Base-by-base conservation (phyloP, 352 stramenopile species). In the Phytophthora ramorum region DNA sequence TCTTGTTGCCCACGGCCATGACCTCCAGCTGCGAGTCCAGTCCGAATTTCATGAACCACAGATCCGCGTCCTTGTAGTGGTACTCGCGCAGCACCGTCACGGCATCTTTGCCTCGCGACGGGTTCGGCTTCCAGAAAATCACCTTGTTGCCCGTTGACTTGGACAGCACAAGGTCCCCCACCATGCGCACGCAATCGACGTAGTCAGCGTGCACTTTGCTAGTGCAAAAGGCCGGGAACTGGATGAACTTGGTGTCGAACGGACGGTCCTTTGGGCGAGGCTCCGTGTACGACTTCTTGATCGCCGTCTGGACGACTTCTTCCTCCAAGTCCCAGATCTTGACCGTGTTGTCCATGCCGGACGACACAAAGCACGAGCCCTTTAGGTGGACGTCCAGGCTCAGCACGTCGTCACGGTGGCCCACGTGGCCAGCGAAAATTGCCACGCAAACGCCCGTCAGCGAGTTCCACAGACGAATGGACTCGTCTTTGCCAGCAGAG, bases 261-360 rank as follows among this genome's bases (percentile, higher is more conserved):
- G 79, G 79, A 34, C 85, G 79, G 57, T 85, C 75, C 20, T 76
- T 69, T 14, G 84, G 73, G 2, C 87, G 81, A 20, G 81, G 74
- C 43, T 90, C 76, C 19, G 77, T 90, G 71, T 95, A 94, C 53
- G 83, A 91, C 58, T 87, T 87, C 30, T 72, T 66, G 43, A 96
- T 93, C 5, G 87, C 89, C n/a, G 59, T 80, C 57, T 90, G 76
- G 54, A 97, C 78, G 2, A 77, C 74, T 13, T 83, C 70, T 35
- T 87, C 78, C 46, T 95, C 84, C 17, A 98, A 80, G 58, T 93
- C 87, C 96, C 96, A 99, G n/a, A 99, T 75, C 62, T 98, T 98
- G 54, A 98, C 80, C 7, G 79, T 97, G 66, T 97, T 97, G 75
- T 99, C 96, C 83, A 98, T 97, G 19, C 91, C 93, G 0, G 80